phyloP scores from a whole-genome alignment of 2,329 filamentous ascomycete genomes.

The Davidsoniella neocaledoniae region DNA sequence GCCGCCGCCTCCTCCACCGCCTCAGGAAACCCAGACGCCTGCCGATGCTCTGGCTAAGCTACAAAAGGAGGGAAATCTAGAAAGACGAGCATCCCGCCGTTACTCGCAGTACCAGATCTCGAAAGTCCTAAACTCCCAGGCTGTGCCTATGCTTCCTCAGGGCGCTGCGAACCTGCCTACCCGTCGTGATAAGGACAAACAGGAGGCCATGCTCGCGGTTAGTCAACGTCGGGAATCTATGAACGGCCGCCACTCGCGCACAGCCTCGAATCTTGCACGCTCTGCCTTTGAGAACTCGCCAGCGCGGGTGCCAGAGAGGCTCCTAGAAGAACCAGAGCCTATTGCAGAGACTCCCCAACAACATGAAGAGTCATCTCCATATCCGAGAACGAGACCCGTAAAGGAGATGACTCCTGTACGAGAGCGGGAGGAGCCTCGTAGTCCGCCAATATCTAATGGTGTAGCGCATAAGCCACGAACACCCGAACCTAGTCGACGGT shows the following conservation, averaged over 20 bases:
- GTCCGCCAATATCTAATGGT: conserved; percentile 1
- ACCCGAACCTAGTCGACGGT: conserved; percentile 17
- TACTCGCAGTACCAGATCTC: conserved; percentile 96
- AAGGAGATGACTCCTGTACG: conserved; percentile 3
- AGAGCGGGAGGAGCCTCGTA: not conserved
- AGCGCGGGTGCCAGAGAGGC: not conserved
- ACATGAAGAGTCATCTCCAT: not conserved
- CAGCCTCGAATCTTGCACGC: conserved; percentile 29
- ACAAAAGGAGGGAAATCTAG: conserved; percentile 80
- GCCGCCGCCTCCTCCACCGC: conserved; percentile 29
- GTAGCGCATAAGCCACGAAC: conserved; percentile 14
- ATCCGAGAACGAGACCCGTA: conserved; percentile 1
- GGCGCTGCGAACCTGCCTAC: conserved; percentile 70
- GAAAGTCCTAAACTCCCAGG: conserved; percentile 70
- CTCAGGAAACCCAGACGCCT: conserved; percentile 52
- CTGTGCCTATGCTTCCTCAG: conserved; percentile 70
- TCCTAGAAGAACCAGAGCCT: conserved; percentile 10
- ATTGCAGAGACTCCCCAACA: not conserved
- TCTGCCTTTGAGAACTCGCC: conserved; percentile 12
- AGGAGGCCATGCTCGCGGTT: conserved; percentile 60
- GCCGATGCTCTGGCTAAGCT: conserved; percentile 65
- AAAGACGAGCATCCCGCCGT: conserved; percentile 76
- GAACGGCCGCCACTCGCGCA: conserved; percentile 28
- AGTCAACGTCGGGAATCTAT: conserved; percentile 33
- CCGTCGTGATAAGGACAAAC: conserved; percentile 54